These are phyloP conservation scores for Apiotrichum siamense DNA, from an alignment of 1,284 basidiomycete species.

Conservation along the genomic window DNA sequence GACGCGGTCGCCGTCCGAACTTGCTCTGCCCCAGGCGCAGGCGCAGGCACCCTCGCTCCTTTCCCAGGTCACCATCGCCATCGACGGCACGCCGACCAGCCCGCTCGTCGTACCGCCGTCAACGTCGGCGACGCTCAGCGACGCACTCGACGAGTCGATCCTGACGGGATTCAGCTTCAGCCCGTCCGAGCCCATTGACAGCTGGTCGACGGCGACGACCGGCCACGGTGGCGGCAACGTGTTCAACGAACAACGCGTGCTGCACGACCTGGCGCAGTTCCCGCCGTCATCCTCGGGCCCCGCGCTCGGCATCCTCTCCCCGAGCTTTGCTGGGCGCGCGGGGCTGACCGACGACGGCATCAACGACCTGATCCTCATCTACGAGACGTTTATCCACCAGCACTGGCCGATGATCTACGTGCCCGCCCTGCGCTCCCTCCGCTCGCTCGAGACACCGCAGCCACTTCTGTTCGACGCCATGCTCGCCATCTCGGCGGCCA, in stretches of 20 bases:
- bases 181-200: no score
- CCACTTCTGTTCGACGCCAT: constrained; percentile 17
- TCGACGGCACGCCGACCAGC: background rate
- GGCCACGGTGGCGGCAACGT: no score
- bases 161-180: background rate
- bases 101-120: background rate
- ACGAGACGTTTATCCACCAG: constrained; percentile 18
- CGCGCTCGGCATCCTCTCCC: no score
- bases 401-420: constrained; percentile 19
- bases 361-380: constrained; percentile 16
- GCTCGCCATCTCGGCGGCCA: constrained; percentile 15
- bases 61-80: background rate
- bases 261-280: no score
- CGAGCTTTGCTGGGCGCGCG: constrained; percentile 3
- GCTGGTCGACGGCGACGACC: no score
- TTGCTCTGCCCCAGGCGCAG: no score
- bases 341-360: constrained; percentile 10
- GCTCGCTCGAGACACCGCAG: constrained; percentile 9
- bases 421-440: constrained; percentile 6
- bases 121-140: background rate
- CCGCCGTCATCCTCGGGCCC: no score
- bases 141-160: background rate
- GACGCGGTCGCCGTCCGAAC: no score
- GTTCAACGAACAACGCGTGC: no score
- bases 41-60: no score